Percentiles rank a stretch among this genome's conserved stretches.
phyloP scores from a whole-genome alignment of 1,284 basidiomycete genomes.

The Trametes hirsuta region DNA sequence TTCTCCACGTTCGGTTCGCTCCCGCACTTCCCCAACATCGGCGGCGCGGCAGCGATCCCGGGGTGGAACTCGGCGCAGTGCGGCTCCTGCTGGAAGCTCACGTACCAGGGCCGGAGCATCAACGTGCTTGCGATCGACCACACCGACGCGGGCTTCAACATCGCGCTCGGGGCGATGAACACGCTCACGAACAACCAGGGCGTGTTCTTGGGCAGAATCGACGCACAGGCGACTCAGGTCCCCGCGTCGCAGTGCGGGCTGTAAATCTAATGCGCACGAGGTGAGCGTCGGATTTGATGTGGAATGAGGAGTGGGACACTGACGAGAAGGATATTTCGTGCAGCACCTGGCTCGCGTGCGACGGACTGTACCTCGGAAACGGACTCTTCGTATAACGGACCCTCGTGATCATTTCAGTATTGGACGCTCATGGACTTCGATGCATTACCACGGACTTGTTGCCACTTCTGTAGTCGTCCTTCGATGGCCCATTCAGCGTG shows the following conservation, averaged over 20 bases:
- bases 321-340: neutral
- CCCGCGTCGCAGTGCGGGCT: slow-evolving; percentile 30
- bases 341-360: neutral
- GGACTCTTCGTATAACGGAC: slow-evolving; percentile 10
- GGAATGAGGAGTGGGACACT: neutral
- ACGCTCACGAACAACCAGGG: slow-evolving; percentile 32
- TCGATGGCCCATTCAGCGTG: slow-evolving; percentile 4
- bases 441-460: slow-evolving; percentile 15
- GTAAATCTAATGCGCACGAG: slow-evolving; percentile 9
- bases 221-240: slow-evolving; percentile 29
- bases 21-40: slow-evolving; percentile 54
- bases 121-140: slow-evolving; percentile 48
- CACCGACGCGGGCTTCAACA: slow-evolving; percentile 43
- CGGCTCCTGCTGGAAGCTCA: slow-evolving; percentile 51
- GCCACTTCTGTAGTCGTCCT: slow-evolving; percentile 1
- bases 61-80: slow-evolving; percentile 47
- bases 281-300: neutral
- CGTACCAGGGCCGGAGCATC: slow-evolving; percentile 42
- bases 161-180: slow-evolving; percentile 38
- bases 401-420: neutral
- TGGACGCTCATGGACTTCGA: slow-evolving; percentile 14
- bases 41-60: slow-evolving; percentile 45
- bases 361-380: neutral
- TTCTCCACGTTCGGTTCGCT: slow-evolving; percentile 51
- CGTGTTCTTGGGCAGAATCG: slow-evolving; percentile 27